Conservation (phyloP, 2,329 filamentous ascomycete species). For the Neofusicoccum sp. region DNA sequence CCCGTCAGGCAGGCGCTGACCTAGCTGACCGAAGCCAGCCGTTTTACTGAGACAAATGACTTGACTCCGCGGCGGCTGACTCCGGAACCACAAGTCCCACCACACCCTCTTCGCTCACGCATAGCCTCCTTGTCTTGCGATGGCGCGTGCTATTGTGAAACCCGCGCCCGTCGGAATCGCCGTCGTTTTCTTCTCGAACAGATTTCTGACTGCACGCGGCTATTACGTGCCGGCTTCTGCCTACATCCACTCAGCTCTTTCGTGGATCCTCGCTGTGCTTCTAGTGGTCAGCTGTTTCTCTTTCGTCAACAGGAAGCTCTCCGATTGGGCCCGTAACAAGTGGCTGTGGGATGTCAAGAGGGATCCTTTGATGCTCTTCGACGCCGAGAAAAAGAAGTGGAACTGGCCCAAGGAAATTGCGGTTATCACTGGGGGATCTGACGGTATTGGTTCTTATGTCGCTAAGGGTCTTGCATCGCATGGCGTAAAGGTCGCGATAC, state of each 20-base stretch:
- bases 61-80: constrained; percentile 6
- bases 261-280: background rate
- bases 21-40: background rate
- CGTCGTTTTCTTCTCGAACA: background rate
- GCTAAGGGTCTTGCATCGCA: constrained; percentile 32
- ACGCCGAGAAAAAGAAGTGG: constrained; percentile 29
- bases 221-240: background rate
- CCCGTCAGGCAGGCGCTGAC: background rate
- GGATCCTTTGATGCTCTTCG: constrained; percentile 6
- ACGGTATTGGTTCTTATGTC: constrained; percentile 35
- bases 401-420: constrained; percentile 33
- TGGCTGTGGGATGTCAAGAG: constrained; percentile 32
- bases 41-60: background rate
- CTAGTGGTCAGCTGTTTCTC: background rate
- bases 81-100: background rate
- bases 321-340: constrained; percentile 35
- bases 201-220: background rate
- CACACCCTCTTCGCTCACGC: background rate
- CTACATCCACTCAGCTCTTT: background rate
- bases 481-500: constrained; percentile 35
- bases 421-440: constrained; percentile 37
- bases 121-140: background rate
- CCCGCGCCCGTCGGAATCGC: background rate
- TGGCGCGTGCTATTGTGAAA: background rate
- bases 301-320: background rate